Percentiles rank a stretch among this genome's conserved stretches.
phyloP scores from a whole-genome alignment of 768 basidiomycete genomes.

The Boletus rufocinnamomeus region DNA sequence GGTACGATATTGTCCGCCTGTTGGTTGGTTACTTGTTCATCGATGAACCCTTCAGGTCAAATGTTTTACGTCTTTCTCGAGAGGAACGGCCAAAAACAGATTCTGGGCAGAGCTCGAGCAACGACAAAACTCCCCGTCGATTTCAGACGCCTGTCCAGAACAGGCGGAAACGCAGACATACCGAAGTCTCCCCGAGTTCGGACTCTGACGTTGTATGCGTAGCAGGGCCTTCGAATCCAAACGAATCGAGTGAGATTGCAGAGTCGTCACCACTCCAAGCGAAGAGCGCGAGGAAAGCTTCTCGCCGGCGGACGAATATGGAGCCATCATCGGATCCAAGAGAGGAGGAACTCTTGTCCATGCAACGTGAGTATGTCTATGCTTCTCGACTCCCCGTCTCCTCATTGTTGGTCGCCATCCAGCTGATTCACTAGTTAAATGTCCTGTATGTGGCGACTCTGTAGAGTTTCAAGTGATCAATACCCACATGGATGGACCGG shows the following conservation, averaged over 20 bases:
- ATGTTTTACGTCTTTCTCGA: constrained; percentile 44
- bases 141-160: constrained; percentile 21
- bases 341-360: constrained; percentile 29
- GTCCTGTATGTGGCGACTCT: constrained; percentile 59
- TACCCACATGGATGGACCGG: constrained; percentile 60
- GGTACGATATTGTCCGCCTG: constrained; percentile 44
- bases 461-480: constrained; percentile 57
- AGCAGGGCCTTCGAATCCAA: constrained; percentile 33
- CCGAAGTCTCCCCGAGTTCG: constrained; percentile 19
- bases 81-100: constrained; percentile 28
- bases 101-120: constrained; percentile 8
- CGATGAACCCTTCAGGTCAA: constrained; percentile 36
- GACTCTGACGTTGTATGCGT: constrained; percentile 33
- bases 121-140: constrained; percentile 21
- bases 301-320: constrained; percentile 11
- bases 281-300: constrained; percentile 24
- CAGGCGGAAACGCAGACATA: constrained; percentile 41
- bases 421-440: constrained; percentile 47
- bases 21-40: not conserved
- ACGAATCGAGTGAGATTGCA: constrained; percentile 25
- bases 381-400: not conserved
- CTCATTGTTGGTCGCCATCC: constrained; percentile 8
- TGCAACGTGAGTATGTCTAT: constrained; percentile 19
- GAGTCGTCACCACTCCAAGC: constrained; percentile 26
- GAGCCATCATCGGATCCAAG: constrained; percentile 35